A percentile compares a stretch with the other conserved stretches of the same genome.
Evolutionary conservation across 1,284 basidiomycete species (phyloP).

Genomic region (Pterula multifida): DNA sequence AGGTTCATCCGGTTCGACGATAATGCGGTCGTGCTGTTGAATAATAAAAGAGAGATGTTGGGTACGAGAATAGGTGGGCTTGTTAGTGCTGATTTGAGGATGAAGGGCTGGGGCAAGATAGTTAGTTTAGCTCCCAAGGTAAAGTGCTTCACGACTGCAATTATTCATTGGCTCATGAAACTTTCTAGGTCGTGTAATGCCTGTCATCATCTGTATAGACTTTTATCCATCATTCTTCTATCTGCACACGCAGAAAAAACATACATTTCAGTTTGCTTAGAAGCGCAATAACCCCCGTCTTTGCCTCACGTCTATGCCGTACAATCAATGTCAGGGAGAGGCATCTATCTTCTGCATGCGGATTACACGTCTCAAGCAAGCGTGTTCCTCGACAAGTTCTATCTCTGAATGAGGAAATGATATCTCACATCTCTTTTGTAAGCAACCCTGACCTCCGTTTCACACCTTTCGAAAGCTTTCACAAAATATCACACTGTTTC

Average conservation of each 20-base stretch:
- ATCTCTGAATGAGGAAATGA: no score
- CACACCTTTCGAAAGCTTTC: no score
- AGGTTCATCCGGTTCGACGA: conserved; percentile 89
- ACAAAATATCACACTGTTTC: no score
- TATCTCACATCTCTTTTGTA: no score
- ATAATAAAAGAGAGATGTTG: conserved; percentile 95
- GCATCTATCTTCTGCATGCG: neutral
- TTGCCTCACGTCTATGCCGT: neutral
- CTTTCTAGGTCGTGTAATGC: neutral
- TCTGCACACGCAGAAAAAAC: neutral
- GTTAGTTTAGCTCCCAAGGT: conserved; percentile 89
- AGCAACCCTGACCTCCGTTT: no score
- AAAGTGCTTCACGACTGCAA: conserved; percentile 5
- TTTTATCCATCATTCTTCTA: neutral
- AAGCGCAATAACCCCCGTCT: neutral
- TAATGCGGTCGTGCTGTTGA: conserved; percentile 92
- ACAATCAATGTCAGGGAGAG: neutral
- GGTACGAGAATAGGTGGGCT: conserved; percentile 92
- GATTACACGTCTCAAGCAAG: no score
- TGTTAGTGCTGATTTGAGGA: conserved; percentile 82
- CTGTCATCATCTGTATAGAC: neutral
- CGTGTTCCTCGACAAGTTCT: no score
- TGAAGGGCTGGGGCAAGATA: conserved; percentile 94
- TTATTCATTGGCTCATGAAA: neutral
- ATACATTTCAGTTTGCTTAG: neutral